Base-by-base conservation (phyloP, 169 alveolate genomes). In the Eimeria falciformis region DNA sequence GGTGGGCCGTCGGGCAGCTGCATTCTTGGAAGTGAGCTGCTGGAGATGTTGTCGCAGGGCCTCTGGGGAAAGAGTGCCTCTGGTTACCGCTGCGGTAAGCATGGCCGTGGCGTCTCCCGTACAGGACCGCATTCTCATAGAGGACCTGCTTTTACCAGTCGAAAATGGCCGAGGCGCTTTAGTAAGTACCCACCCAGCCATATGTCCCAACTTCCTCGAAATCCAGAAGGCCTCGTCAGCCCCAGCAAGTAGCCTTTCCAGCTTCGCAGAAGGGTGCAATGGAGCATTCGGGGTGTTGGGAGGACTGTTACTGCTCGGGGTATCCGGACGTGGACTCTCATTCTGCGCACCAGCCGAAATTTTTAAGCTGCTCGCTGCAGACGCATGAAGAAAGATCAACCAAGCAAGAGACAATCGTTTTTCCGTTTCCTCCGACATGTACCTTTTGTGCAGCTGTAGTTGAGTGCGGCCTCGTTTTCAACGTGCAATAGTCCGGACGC, bases 211-310 rank as follows among this genome's bases (percentile, higher is more conserved):
- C 33, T 75, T 75, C 33, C 84, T 45, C 29, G 84, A 75, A 17
- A 43, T 47, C 84, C 84, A 75, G 21, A 75, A 75, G 3, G 84
- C 84, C 27, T 75, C 84, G 29, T 75, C 84, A 7, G 84, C 84
- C 12, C 45, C 84, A 75, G 33, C 37, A 21, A 75, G 84, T 40
- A 75, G 21, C 23, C 21, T 43, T 6, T 75, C 84, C n/a, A 75
- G 65, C 62, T 45, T 75, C 21, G 84, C 84, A 75, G 84, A 40
- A 43, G 84, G 55, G 23, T 40, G 65, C 40, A 21, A 17, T 23
- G 84, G 65, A 3, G 65, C 23, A 43, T 17, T n/a, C 21, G 84
- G 12, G 21, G 65, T 40, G 84, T n/a, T 43, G 40, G 23, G 55
- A 75, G 40, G 29, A n/a, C 21, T 75, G 65, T 27, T 43, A 37